A percentile compares a stretch with the other conserved stretches of the same genome.
These are phyloP conservation scores for Lentinula aciculospora DNA, from an alignment of 768 basidiomycete species.

Conservation along the genomic window DNA sequence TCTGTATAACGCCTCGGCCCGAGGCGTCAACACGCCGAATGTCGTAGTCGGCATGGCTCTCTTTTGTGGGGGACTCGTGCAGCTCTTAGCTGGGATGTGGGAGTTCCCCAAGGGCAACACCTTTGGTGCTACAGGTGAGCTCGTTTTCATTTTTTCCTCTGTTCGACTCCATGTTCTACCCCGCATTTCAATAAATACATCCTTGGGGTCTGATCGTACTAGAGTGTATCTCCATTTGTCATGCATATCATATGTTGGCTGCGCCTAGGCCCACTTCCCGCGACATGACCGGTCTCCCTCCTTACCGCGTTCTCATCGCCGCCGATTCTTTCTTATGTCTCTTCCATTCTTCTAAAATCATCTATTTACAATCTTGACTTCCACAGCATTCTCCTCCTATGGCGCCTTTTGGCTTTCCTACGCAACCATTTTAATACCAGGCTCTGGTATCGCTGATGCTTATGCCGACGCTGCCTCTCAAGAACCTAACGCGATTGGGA, in stretches of 20 bases:
- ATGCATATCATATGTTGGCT: background rate
- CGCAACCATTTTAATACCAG: constrained; percentile 66
- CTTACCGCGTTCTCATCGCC: background rate
- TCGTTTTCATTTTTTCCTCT: constrained; percentile 44
- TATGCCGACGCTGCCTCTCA: constrained; percentile 26
- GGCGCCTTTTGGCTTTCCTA: constrained; percentile 90
- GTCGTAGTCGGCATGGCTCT: constrained; percentile 83
- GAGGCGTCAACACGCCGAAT: constrained; percentile 53
- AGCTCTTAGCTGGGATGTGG: constrained; percentile 90
- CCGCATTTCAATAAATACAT: constrained; percentile 7
- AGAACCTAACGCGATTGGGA: constrained; percentile 51
- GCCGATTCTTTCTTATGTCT: no score
- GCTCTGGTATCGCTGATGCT: constrained; percentile 39
- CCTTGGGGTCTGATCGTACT: background rate
- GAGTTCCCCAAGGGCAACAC: constrained; percentile 66
- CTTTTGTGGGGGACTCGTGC: constrained; percentile 78
- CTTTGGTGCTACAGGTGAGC: constrained; percentile 68
- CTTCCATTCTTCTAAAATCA: background rate
- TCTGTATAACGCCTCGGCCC: constrained; percentile 58
- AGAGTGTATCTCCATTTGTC: background rate
- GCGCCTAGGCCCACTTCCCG: background rate
- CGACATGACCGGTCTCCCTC: background rate
- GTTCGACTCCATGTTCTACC: constrained; percentile 15
- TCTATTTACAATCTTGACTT: background rate
- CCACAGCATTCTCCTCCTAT: constrained; percentile 71